Evolutionary conservation across 2,329 filamentous ascomycete species (phyloP), one percentile per base, ranked within the genome.

Genomic region (Trichophyton benhamiae): DNA sequence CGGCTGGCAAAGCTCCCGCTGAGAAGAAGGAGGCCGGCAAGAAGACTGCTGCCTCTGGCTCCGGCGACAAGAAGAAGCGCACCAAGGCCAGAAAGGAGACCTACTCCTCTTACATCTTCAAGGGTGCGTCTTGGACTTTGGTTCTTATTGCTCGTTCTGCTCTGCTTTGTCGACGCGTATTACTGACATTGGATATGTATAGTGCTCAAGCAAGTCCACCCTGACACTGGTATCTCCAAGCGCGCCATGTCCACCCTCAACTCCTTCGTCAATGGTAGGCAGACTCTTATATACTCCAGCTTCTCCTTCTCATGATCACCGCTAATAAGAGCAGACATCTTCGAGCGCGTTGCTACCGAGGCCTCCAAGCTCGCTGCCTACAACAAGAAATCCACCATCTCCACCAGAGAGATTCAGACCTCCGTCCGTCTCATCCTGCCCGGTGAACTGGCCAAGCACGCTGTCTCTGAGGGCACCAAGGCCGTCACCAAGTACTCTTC

Each of bases 301-400:
- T 11, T 1, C 46, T 17, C 36, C 25, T 61, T 48, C 44, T 60
- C 5, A 44, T 42, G 38, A 42, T 52, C 53, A 53, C 41, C 63
- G 55, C 33, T 13, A 25, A 22, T 30, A 30, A 7, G 4, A 3
- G 7, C 52, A 94, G 91, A 99, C 74, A 99, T 99, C 77, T 99
- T 99, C 78, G 94, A 99, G 87, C 91, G 94, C 71, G 92, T 99
- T 70, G 94, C 94, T 67, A 96, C 94, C 63, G 94, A 99, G 81
- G 94, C 94, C 59, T 96, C 90, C 76, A 99, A 99, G 87, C 87
- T 99, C 65, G 94, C 94, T 70, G 94, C 94, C 67, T 99, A 99
- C 85, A 99, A 99, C 88, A 99, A 97, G 88, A 99, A 99, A 85
- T 97, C 92, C 59, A 99, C 94, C 76, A 99, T 99, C 80, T 97